These are phyloP conservation scores for Micractinium conductrix DNA, from an alignment of 139 green algal genomes.

Conservation along the genomic window DNA sequence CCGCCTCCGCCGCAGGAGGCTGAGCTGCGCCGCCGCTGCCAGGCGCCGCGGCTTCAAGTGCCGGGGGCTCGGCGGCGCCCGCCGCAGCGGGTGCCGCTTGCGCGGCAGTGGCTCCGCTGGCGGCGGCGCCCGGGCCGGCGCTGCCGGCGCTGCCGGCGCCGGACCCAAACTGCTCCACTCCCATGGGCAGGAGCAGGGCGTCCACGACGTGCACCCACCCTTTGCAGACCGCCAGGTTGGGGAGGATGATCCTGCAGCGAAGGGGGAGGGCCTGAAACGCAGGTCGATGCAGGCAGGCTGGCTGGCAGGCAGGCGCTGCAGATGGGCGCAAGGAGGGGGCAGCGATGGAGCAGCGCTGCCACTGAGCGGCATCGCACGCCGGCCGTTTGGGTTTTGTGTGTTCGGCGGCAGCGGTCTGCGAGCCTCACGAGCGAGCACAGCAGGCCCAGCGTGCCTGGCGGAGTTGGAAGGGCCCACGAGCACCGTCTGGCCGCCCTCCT, in stretches of 20 bases:
- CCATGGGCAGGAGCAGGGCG: background rate
- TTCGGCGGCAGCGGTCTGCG: no score
- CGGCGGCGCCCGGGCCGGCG: background rate
- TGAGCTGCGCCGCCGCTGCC: background rate
- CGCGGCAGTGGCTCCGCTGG: background rate
- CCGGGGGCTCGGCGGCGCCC: background rate
- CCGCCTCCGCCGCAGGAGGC: background rate
- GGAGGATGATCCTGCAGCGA: slow-evolving; percentile 1
- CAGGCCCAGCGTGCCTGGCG: no score
- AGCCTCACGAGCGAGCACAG: no score
- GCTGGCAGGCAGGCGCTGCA: no score
- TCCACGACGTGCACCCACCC: background rate
- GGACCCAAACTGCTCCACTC: background rate
- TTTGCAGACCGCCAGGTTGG: background rate
- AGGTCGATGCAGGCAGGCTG: no score
- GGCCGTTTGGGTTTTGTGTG: no score
- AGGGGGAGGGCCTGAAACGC: no score
- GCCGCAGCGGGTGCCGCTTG: no score
- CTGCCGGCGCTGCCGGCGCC: background rate
- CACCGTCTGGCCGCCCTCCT: background rate
- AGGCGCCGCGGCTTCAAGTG: background rate
- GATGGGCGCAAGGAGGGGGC: no score
- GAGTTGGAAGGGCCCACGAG: slow-evolving; percentile 1
- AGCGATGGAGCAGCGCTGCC: no score
- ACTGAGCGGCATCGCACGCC: no score